A percentile compares a stretch with the other conserved stretches of the same genome.
phyloP scores from a whole-genome alignment of 225 moss, liverwort and hornwort genomes.

The Bryoerythrophyllum caledonicum region DNA sequence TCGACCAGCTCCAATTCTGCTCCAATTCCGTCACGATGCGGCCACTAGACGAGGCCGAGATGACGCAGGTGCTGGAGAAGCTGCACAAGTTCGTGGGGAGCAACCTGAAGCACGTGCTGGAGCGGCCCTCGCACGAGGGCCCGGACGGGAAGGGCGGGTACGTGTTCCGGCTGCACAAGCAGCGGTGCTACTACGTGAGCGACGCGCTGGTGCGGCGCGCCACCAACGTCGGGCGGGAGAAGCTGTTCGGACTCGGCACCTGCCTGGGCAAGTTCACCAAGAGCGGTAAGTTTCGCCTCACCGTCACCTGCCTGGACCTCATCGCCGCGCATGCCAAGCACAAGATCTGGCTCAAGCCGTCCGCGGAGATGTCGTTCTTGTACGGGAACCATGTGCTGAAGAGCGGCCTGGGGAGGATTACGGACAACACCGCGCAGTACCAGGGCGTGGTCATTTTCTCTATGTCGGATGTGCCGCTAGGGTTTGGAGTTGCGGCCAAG shows the following conservation, averaged over 20 bases:
- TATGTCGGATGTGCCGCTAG: conserved; percentile 86
- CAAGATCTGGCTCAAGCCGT: conserved; percentile 89
- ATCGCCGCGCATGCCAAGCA: conserved; percentile 81
- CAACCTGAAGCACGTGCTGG: conserved; percentile 71
- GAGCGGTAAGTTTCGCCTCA: conserved; percentile 78
- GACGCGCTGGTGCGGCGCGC: conserved; percentile 76
- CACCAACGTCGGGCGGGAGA: conserved; percentile 74
- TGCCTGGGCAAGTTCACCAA: conserved; percentile 89
- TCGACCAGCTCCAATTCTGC: background rate
- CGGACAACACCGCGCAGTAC: conserved; percentile 78
- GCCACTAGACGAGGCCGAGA: conserved; percentile 80
- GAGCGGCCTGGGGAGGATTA: conserved; percentile 81
- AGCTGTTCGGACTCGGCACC: conserved; percentile 71
- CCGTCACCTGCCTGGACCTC: conserved; percentile 74
- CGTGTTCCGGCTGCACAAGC: conserved; percentile 82
- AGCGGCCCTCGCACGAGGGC: conserved; percentile 68
- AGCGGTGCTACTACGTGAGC: conserved; percentile 73
- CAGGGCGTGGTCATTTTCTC: conserved; percentile 84
- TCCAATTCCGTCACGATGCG: conserved; percentile 44
- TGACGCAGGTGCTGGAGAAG: conserved; percentile 81
- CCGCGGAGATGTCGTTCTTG: conserved; percentile 81
- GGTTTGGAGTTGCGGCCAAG: conserved; percentile 87
- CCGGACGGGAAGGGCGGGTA: conserved; percentile 69
- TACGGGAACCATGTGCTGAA: conserved; percentile 82
- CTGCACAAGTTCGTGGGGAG: conserved; percentile 84